Percentiles rank a stretch among this genome's conserved stretches.
Evolutionary conservation across 2,329 filamentous ascomycete genomes (phyloP).

Genomic region (Hypocreales sp.): DNA sequence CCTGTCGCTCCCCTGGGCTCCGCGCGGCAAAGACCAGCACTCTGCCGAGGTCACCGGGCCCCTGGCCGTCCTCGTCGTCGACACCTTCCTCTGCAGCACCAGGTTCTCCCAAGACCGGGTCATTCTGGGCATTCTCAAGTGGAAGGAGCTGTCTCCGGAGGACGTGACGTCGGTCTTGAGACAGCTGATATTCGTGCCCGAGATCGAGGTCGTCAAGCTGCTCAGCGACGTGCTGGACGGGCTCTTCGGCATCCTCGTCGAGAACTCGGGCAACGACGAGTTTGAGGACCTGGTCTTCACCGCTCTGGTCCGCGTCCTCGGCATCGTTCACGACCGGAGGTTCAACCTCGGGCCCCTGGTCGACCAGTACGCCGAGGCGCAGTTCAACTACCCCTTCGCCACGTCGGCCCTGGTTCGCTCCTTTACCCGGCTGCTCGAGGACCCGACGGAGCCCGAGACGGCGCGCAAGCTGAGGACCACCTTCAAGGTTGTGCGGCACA

Average conservation of each 20-base stretch:
- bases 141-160: constrained; percentile 61
- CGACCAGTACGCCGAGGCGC: constrained; percentile 75
- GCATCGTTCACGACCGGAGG: constrained; percentile 84
- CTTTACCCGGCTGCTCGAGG: constrained; percentile 68
- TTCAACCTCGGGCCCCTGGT: constrained; percentile 87
- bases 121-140: constrained; percentile 69
- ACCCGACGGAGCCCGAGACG: constrained; percentile 67
- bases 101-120: constrained; percentile 85
- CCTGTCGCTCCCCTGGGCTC: constrained; percentile 65
- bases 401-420: constrained; percentile 79
- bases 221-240: constrained; percentile 79
- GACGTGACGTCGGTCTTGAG: constrained; percentile 62
- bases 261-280: constrained; percentile 80
- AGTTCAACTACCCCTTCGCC: constrained; percentile 87
- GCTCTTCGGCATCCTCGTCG: constrained; percentile 80
- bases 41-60: constrained; percentile 65
- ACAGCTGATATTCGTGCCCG: constrained; percentile 81
- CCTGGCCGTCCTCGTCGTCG: constrained; percentile 61
- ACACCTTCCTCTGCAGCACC: constrained; percentile 88
- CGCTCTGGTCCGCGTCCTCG: constrained; percentile 74
- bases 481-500: constrained; percentile 86
- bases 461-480: constrained; percentile 77
- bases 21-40: constrained; percentile 48
- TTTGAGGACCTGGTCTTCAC: constrained; percentile 89
- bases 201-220: constrained; percentile 95